Conservation (phyloP, 1,139 yeast genomes). For the Lodderomyces pseudojiufengensis region DNA sequence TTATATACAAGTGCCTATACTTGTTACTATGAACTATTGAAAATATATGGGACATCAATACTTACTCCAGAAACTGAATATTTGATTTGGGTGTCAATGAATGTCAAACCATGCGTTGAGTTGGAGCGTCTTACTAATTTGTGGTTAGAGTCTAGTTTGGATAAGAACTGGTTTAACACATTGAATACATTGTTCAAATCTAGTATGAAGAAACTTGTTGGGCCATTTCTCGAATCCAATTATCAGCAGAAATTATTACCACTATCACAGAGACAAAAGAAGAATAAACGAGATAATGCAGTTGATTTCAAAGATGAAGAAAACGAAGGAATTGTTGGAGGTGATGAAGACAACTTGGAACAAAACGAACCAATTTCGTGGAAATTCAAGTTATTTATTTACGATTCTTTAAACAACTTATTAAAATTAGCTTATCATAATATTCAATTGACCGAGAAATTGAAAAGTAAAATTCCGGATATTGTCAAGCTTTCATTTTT, state of each 20-base stretch:
- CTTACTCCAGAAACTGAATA: constrained; percentile 35
- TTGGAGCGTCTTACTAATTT: constrained; percentile 31
- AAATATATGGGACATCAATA: constrained; percentile 33
- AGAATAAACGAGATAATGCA: constrained; percentile 24
- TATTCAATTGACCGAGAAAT: constrained; percentile 33
- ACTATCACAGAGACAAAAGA: constrained; percentile 42
- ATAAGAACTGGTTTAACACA: constrained; percentile 40
- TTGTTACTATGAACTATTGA: constrained; percentile 39
- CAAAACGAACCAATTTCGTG: constrained; percentile 65
- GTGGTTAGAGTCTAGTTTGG: constrained; percentile 41
- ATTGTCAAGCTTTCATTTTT: constrained; percentile 78
- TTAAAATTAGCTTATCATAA: constrained; percentile 41
- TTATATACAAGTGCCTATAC: constrained; percentile 36
- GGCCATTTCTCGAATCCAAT: constrained; percentile 36
- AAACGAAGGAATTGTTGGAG: constrained; percentile 40
- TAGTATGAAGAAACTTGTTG: constrained; percentile 37
- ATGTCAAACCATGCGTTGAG: constrained; percentile 37
- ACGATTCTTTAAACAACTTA: constrained; percentile 54
- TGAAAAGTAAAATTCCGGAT: constrained; percentile 60
- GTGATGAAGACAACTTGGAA: constrained; percentile 25
- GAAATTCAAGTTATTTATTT: constrained; percentile 63
- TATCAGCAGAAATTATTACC: constrained; percentile 44
- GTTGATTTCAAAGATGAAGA: constrained; percentile 46
- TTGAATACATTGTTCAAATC: constrained; percentile 36
- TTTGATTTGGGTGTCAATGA: constrained; percentile 44